phyloP scores from a whole-genome alignment of 306 rosid genomes.

The Astragalus glycyphyllos region DNA sequence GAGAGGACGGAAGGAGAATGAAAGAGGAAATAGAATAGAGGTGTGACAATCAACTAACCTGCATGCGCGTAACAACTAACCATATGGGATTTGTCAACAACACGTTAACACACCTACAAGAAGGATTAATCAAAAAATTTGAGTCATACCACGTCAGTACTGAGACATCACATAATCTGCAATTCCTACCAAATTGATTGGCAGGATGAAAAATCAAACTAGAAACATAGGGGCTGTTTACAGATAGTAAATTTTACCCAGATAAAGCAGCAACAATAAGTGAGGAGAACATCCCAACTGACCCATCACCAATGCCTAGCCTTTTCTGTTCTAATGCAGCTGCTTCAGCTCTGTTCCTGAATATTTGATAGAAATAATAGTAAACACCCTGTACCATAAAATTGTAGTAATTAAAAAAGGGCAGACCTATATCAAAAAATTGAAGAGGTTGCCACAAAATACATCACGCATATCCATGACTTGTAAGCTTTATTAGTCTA shows the following conservation, averaged over 20 bases:
- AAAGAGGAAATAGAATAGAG: not conserved
- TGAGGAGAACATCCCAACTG: slow-evolving; percentile 91
- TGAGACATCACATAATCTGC: slow-evolving; percentile 4
- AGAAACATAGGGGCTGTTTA: slow-evolving; percentile 11
- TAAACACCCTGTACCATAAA: slow-evolving; percentile 94
- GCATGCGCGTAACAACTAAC: slow-evolving; percentile 95
- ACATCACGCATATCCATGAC: slow-evolving; percentile 30
- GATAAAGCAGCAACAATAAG: slow-evolving; percentile 93
- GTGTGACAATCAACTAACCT: slow-evolving; percentile 53
- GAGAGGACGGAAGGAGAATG: slow-evolving; percentile 14
- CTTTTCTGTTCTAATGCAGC: slow-evolving; percentile 63
- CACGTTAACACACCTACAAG: slow-evolving; percentile 90
- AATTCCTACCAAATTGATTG: slow-evolving; percentile 16
- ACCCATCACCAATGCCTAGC: slow-evolving; percentile 82
- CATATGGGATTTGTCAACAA: slow-evolving; percentile 93
- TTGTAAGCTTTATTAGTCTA: not conserved
- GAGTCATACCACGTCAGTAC: slow-evolving; percentile 28
- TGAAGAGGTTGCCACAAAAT: not conserved
- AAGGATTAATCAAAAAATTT: slow-evolving; percentile 37
- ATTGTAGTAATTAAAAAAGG: slow-evolving; percentile 54
- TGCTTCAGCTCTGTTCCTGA: slow-evolving; percentile 90
- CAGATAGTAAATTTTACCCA: slow-evolving; percentile 59
- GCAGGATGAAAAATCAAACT: slow-evolving; percentile 24
- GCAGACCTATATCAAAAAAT: slow-evolving; percentile 46
- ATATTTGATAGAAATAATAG: slow-evolving; percentile 99